phyloP scores from a whole-genome alignment of 352 stramenopile genomes.

The Globisporangium nagaii region DNA sequence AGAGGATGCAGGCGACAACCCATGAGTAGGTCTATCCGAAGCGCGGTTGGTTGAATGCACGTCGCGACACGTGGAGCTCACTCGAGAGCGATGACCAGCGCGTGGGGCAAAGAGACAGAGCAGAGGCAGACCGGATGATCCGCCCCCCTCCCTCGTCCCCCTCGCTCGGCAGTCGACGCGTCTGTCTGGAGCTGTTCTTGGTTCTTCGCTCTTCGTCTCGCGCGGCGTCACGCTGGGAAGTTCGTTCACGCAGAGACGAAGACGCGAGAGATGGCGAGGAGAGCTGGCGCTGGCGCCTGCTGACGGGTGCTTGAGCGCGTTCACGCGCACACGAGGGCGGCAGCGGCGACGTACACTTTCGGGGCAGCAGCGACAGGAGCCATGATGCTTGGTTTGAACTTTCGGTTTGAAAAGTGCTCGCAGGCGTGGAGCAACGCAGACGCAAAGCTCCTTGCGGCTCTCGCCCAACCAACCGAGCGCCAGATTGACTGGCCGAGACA shows the following conservation, averaged over 20 bases:
- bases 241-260: neutral
- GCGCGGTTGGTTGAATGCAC: slow-evolving; percentile 5
- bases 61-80: slow-evolving; percentile 2
- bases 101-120: too few species aligned
- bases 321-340: neutral
- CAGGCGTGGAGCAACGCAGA: neutral
- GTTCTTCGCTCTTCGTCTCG: slow-evolving; percentile 4
- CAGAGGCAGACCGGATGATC: neutral
- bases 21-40: slow-evolving; percentile 24
- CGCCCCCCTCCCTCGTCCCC: neutral
- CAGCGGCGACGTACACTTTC: slow-evolving; percentile 71
- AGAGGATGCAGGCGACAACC: slow-evolving; percentile 40
- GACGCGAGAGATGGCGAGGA: neutral
- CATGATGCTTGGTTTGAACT: slow-evolving; percentile 72
- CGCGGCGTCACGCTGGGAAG: neutral
- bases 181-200: neutral
- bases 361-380: slow-evolving; percentile 54
- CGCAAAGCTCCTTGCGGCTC: neutral
- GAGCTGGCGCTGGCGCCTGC: neutral
- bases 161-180: neutral
- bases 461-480: neutral
- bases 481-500: slow-evolving; percentile 33
- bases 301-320: neutral
- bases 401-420: slow-evolving; percentile 86
- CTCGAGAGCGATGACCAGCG: too few species aligned